These are phyloP conservation scores for Mortierella polycephala DNA, from an alignment of 371 early-diverging fungal species.

Conservation along the genomic window DNA sequence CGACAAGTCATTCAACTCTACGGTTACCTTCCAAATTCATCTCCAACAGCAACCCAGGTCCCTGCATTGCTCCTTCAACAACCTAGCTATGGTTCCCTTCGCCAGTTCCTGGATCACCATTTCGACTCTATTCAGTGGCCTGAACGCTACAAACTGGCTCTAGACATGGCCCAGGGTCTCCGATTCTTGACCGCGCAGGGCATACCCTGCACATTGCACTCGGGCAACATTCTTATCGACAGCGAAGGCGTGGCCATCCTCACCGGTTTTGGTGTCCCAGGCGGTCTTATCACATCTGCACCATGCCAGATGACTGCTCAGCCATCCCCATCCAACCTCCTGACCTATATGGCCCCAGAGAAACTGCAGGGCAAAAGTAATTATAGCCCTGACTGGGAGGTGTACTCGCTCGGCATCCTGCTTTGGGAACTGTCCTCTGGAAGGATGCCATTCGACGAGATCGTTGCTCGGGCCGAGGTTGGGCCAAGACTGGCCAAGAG, in stretches of 20 bases:
- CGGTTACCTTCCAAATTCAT: slow-evolving; percentile 44
- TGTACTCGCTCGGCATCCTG: slow-evolving; percentile 46
- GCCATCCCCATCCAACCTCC: slow-evolving; percentile 18
- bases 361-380: slow-evolving; percentile 15
- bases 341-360: slow-evolving; percentile 51
- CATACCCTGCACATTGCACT: slow-evolving; percentile 42
- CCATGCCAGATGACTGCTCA: slow-evolving; percentile 53
- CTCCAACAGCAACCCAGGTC: slow-evolving; percentile 20
- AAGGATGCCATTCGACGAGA: slow-evolving; percentile 48
- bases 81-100: slow-evolving; percentile 47
- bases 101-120: slow-evolving; percentile 51
- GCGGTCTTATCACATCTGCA: slow-evolving; percentile 40
- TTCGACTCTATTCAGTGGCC: slow-evolving; percentile 53
- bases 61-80: slow-evolving; percentile 50
- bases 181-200: slow-evolving; percentile 40
- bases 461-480: slow-evolving; percentile 44
- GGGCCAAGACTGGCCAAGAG: slow-evolving; percentile 46
- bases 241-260: slow-evolving; percentile 46
- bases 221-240: slow-evolving; percentile 51
- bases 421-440: slow-evolving; percentile 52
- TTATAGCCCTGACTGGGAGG: slow-evolving; percentile 43
- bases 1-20: slow-evolving; percentile 51
- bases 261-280: slow-evolving; percentile 48
- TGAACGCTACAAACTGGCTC: slow-evolving; percentile 49
- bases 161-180: slow-evolving; percentile 49